A percentile compares a stretch with the other conserved stretches of the same genome.
These are phyloP conservation scores for Lodderomyces theae DNA, from an alignment of 1,139 yeast genomes.

Conservation along the genomic window DNA sequence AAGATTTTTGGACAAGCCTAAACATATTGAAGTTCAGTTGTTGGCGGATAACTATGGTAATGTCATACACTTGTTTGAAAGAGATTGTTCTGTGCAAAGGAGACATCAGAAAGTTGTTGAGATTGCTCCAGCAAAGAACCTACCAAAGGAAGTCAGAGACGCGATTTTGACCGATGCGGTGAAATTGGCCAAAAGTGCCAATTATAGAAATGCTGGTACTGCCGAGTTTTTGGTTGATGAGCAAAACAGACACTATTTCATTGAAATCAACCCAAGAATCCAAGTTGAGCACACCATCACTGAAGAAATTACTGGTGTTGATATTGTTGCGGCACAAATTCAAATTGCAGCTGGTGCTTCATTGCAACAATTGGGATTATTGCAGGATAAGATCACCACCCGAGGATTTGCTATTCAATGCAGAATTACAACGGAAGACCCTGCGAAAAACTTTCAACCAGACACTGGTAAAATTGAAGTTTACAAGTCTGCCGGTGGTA, in stretches of 20 bases:
- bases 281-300: conserved; percentile 99
- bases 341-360: conserved; percentile 99
- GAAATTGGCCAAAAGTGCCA: conserved; percentile 79
- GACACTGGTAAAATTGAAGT: conserved; percentile 99
- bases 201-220: conserved; percentile 97
- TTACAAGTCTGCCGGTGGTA: conserved; percentile 98
- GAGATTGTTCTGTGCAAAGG: conserved; percentile 99
- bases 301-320: conserved; percentile 98
- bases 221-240: conserved; percentile 95
- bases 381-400: conserved; percentile 91
- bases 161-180: conserved; percentile 94
- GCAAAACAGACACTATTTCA: conserved; percentile 94
- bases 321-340: conserved; percentile 96
- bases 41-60: conserved; percentile 94
- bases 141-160: conserved; percentile 79
- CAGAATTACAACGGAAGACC: conserved; percentile 98
- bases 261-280: conserved; percentile 97
- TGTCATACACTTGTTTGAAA: conserved; percentile 91
- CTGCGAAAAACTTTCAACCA: conserved; percentile 94
- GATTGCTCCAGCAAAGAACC: conserved; percentile 96
- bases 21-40: conserved; percentile 96
- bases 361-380: conserved; percentile 81
- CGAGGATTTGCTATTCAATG: conserved; percentile 99
- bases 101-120: conserved; percentile 99
- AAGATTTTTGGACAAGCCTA: conserved; percentile 91